A percentile compares a stretch with the other conserved stretches of the same genome.
These are phyloP conservation scores for Collybia sordida DNA, from an alignment of 768 basidiomycete species.

Conservation along the genomic window DNA sequence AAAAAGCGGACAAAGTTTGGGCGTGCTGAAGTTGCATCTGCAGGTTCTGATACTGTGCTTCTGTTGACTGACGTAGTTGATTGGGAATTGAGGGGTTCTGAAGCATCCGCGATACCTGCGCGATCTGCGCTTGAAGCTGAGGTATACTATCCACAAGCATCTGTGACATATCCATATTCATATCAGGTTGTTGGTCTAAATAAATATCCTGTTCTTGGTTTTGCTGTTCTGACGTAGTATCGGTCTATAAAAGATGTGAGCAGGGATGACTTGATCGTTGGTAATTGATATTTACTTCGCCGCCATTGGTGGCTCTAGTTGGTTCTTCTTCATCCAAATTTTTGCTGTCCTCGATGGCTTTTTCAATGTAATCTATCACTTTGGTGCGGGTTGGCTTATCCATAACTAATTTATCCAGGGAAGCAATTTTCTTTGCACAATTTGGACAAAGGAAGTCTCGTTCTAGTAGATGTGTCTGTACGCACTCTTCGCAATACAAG, in stretches of 20 bases:
- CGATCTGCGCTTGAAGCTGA: conserved; percentile 81
- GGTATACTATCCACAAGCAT: conserved; percentile 75
- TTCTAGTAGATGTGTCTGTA: conserved; percentile 91
- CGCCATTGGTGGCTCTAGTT: conserved; percentile 18
- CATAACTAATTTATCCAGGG: conserved; percentile 79
- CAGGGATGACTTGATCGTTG: background rate
- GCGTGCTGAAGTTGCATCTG: conserved; percentile 81
- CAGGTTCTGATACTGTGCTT: conserved; percentile 80
- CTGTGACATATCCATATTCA: conserved; percentile 66
- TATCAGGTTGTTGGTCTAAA: conserved; percentile 66
- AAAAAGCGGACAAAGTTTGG: conserved; percentile 63
- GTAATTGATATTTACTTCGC: conserved; percentile 33
- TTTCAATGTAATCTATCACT: conserved; percentile 82
- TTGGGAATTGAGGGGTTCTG: conserved; percentile 74
- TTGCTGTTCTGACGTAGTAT: conserved; percentile 14
- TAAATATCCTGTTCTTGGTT: conserved; percentile 63
- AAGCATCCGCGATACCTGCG: conserved; percentile 77
- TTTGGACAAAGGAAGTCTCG: conserved; percentile 93
- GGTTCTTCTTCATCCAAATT: conserved; percentile 56
- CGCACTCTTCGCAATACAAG: conserved; percentile 94
- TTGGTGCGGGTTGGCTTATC: conserved; percentile 80
- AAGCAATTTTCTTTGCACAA: conserved; percentile 85
- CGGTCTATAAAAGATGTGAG: conserved; percentile 12
- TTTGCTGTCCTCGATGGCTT: conserved; percentile 74
- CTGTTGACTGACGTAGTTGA: conserved; percentile 75